Conservation (phyloP, 495 filamentous ascomycete species). For the Xylaria palmicola region DNA sequence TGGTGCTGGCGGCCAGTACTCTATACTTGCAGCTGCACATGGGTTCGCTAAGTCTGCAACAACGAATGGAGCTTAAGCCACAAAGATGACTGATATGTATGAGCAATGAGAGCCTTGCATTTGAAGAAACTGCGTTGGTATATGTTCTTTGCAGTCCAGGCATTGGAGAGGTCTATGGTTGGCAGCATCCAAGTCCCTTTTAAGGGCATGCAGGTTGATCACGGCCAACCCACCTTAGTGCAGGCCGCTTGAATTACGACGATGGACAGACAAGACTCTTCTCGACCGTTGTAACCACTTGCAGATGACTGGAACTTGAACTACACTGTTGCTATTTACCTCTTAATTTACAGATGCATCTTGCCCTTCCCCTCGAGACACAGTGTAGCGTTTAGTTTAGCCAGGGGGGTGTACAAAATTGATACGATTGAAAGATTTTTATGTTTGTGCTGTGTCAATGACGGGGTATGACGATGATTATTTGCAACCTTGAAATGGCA, state of each 20-base stretch:
- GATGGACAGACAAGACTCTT: not conserved
- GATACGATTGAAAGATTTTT: too few species aligned
- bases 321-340: too few species aligned
- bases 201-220: not conserved
- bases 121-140: not conserved
- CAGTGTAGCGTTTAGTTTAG: too few species aligned
- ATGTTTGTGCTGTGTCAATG: too few species aligned
- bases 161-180: not conserved
- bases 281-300: not conserved
- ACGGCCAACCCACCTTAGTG: too few species aligned
- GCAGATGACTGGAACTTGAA: too few species aligned
- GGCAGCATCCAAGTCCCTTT: not conserved
- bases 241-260: too few species aligned
- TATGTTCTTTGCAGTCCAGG: constrained; percentile 5
- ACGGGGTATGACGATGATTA: too few species aligned
- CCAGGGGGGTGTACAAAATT: too few species aligned
- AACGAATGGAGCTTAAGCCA: not conserved
- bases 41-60: not conserved
- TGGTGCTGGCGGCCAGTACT: constrained; percentile 65
- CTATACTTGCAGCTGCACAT: constrained; percentile 46
- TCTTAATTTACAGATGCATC: too few species aligned
- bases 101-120: not conserved
- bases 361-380: too few species aligned
- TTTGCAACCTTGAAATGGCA: too few species aligned
- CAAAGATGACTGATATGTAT: not conserved